Conservation (phyloP, 2,329 filamentous ascomycete genomes). For the Macrophomina tecta region DNA sequence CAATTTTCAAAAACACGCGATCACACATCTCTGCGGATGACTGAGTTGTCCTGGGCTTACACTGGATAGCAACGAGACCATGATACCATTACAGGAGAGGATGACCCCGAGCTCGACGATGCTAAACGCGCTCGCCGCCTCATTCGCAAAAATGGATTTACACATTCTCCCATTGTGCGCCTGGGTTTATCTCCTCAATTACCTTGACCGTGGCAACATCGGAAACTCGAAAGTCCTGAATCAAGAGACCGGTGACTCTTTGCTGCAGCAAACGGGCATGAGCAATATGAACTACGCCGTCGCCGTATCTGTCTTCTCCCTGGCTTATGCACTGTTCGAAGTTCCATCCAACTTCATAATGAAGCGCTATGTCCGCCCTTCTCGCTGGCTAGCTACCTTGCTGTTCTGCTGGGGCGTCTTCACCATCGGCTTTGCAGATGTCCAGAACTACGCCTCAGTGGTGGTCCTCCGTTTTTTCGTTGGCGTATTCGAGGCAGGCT, state of each 20-base stretch:
- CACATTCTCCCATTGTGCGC: conserved; percentile 30
- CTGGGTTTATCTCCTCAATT: conserved; percentile 38
- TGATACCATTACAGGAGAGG: background rate
- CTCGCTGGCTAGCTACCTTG: conserved; percentile 44
- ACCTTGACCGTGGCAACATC: conserved; percentile 37
- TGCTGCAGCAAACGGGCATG: conserved; percentile 44
- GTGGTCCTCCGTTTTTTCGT: conserved; percentile 51
- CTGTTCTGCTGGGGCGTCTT: conserved; percentile 54
- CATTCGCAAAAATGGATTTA: conserved; percentile 27
- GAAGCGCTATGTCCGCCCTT: conserved; percentile 59
- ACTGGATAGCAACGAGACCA: background rate
- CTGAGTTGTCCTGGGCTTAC: too few relatives aligned
- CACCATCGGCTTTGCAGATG: conserved; percentile 53
- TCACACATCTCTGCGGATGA: too few relatives aligned
- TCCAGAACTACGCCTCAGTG: conserved; percentile 50
- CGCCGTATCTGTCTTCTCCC: conserved; percentile 39
- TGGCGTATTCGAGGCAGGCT: conserved; percentile 35
- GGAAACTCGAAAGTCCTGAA: conserved; percentile 49
- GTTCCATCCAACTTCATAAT: conserved; percentile 65
- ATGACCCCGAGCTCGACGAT: conserved; percentile 1
- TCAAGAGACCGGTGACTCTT: conserved; percentile 42
- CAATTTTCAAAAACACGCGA: too few relatives aligned
- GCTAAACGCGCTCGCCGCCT: conserved; percentile 5
- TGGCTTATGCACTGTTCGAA: conserved; percentile 47
- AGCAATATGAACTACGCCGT: conserved; percentile 43